Evolutionary conservation across 164 flowering plant genomes (phyloP), one percentile per base, ranked within the genome.

Genomic region (Chimonanthus praecox): DNA sequence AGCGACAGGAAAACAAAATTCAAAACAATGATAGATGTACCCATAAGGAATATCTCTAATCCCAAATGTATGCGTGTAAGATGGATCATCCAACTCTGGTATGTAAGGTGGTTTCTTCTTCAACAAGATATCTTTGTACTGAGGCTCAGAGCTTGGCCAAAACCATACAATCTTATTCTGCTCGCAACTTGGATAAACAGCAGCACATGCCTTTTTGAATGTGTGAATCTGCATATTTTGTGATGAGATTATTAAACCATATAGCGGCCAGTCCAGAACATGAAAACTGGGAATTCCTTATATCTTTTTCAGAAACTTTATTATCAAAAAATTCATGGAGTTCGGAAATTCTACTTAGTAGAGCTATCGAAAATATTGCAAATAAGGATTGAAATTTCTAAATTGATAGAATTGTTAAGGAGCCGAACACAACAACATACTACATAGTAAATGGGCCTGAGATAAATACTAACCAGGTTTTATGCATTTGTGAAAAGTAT

Each of bases 161-260:
- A 94, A 92, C 99, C 99, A 94, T 63, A 94, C 87, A 71, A 94
- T 91, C 15, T 79, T 85, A 69, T 92, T 85, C 78, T 92, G 97
- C 77, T 85, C 94, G 7, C 83, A 76, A 72, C 87, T 88, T 62
- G 99, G 99, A 83, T 95, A 95, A 75, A 72, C 89, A 72, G 87
- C 82, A 3, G 80, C 99, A 84, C 98, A 92, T 46, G 99, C 99
- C 74, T 85, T 88, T 81, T 85, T 88, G 79, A 77, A 91, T 43
- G 88, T 86, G 70, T 88, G 83, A 51, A 95, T 81, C 99, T 94
- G 86, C 82, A 89, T 9, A 69, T 47, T 43, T 33, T 5, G 46
- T 44, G 46, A 18, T 20, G 67, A 1, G 13, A 20, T 6, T 33
- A 1, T 47, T 21, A 51, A 49, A 4, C 6, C 64, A 47, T 73